These are phyloP conservation scores for Talaromyces islandicus DNA, from an alignment of 2,329 filamentous ascomycete species.

Conservation along the genomic window DNA sequence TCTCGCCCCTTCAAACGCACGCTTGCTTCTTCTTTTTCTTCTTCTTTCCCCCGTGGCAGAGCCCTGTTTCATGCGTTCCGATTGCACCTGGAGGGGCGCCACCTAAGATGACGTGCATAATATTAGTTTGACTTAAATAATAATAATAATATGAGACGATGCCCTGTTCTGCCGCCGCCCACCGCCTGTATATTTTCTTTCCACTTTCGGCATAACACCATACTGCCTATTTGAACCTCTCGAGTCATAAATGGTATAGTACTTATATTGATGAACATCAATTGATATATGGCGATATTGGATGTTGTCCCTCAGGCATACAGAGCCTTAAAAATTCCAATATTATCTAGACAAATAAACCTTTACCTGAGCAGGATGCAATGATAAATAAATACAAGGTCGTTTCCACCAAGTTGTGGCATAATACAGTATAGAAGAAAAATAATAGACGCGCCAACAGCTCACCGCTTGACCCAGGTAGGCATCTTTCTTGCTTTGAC, in stretches of 20 bases:
- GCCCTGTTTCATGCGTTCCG: not conserved
- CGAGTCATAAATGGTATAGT: not conserved
- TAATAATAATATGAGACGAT: too few species aligned
- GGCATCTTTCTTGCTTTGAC: conserved; percentile 98
- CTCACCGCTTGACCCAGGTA: conserved; percentile 84
- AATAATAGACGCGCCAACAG: conserved; percentile 6
- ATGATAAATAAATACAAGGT: not conserved
- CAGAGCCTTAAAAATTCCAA: not conserved
- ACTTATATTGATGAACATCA: not conserved
- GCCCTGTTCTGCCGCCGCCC: not conserved
- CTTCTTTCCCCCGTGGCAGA: not conserved
- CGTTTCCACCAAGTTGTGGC: not conserved
- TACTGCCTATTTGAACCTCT: not conserved
- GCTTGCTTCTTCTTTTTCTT: not conserved
- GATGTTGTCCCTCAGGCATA: not conserved
- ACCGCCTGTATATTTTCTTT: not conserved
- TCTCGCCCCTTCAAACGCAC: not conserved
- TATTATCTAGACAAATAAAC: not conserved
- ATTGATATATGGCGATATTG: too few species aligned
- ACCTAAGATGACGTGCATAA: not conserved
- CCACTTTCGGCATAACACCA: not conserved
- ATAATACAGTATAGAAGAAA: conserved; percentile 11
- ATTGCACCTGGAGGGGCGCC: not conserved
- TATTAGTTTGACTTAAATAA: too few species aligned
- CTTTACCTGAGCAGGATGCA: not conserved